These are phyloP conservation scores for Hypoxylon sp. DNA, from an alignment of 2,329 filamentous ascomycete genomes.

Conservation along the genomic window DNA sequence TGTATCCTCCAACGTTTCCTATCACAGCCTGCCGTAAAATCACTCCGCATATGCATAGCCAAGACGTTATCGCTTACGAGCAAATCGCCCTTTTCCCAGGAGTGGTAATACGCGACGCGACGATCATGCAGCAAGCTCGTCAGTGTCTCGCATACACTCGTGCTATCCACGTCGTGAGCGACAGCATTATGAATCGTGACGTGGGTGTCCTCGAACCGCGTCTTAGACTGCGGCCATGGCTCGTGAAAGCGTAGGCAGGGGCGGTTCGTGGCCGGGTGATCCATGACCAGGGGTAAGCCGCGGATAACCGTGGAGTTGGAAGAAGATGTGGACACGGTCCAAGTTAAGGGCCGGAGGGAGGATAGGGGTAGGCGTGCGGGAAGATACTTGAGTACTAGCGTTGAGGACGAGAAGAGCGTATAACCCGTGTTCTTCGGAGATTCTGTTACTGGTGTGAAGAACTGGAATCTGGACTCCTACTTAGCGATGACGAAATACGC, in stretches of 20 bases:
- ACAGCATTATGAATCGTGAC: constrained; percentile 59
- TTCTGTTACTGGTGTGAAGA: constrained; percentile 64
- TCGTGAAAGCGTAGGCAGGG: constrained; percentile 70
- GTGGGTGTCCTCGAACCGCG: constrained; percentile 63
- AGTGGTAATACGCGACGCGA: constrained; percentile 64
- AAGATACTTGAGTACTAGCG: constrained; percentile 64
- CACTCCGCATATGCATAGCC: constrained; percentile 65
- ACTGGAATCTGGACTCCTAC: constrained; percentile 60
- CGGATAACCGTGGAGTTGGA: constrained; percentile 62
- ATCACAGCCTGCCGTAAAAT: constrained; percentile 60
- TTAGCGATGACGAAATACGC: neutral
- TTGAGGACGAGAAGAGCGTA: constrained; percentile 68
- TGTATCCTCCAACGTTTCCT: constrained; percentile 67
- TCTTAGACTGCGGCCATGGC: constrained; percentile 67
- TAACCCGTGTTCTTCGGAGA: constrained; percentile 67
- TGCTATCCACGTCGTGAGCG: constrained; percentile 33
- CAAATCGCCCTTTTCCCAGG: constrained; percentile 69
- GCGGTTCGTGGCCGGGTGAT: constrained; percentile 61
- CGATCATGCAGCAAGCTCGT: constrained; percentile 64
- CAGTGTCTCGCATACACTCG: constrained; percentile 57
- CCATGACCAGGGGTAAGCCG: constrained; percentile 61
- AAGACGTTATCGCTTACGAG: constrained; percentile 67
- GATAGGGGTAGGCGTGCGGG: constrained; percentile 56
- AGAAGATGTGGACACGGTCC: constrained; percentile 64
- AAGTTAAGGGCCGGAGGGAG: constrained; percentile 59